Percentiles rank a stretch among this genome's conserved stretches.
phyloP scores from a whole-genome alignment of 768 basidiomycete genomes.

The Chalciporus sphaerocephalus region DNA sequence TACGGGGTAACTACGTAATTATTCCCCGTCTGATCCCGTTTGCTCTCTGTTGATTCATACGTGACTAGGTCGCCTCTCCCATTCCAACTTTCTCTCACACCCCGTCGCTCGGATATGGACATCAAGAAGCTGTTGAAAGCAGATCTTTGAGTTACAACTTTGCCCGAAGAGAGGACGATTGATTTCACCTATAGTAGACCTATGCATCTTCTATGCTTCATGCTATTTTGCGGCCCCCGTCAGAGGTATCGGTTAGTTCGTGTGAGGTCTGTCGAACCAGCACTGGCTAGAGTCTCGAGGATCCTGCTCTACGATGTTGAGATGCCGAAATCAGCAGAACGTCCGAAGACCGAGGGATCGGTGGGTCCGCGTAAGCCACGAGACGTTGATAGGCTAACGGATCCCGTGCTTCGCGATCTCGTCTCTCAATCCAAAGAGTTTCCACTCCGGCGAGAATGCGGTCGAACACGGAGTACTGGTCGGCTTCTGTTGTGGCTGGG shows the following conservation, averaged over 20 bases:
- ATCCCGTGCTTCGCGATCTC: slow-evolving; percentile 1
- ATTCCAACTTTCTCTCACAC: slow-evolving; percentile 14
- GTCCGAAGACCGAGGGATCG: slow-evolving; percentile 7
- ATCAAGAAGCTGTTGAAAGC: neutral
- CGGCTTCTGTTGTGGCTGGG: slow-evolving; percentile 18
- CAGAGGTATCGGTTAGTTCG: neutral
- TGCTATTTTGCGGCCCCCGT: too few relatives aligned
- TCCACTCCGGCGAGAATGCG: slow-evolving; percentile 19
- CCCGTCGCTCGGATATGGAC: slow-evolving; percentile 1
- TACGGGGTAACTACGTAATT: slow-evolving; percentile 13
- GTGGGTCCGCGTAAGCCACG: slow-evolving; percentile 1
- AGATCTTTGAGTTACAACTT: neutral
- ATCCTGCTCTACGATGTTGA: slow-evolving; percentile 16
- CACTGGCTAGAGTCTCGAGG: slow-evolving; percentile 17
- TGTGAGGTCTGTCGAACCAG: neutral
- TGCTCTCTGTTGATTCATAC: too few relatives aligned
- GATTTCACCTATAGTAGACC: neutral
- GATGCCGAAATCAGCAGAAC: slow-evolving; percentile 3
- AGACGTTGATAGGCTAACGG: slow-evolving; percentile 4
- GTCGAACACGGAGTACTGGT: slow-evolving; percentile 13
- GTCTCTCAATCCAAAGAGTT: slow-evolving; percentile 19
- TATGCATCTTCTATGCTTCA: neutral
- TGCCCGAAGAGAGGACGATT: neutral
- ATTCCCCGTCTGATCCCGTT: neutral
- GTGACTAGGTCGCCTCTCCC: slow-evolving; percentile 7